Evolutionary conservation across 306 rosid genomes (phyloP).

Genomic region (Lotus japonicus): DNA sequence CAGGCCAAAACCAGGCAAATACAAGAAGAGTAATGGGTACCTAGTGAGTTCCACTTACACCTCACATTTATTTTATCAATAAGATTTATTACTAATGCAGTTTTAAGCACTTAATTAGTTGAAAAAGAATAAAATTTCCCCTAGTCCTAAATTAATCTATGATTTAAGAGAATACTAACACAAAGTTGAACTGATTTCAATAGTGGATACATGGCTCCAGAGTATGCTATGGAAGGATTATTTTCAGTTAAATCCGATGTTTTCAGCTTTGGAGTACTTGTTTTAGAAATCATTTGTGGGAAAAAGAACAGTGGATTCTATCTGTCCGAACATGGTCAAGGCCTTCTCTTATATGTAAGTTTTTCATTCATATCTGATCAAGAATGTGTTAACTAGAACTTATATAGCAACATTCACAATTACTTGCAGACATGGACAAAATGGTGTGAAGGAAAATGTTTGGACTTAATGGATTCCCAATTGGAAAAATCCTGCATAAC

Average conservation of each 20-base stretch:
- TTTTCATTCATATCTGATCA: background rate
- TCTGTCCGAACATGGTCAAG: constrained; percentile 11
- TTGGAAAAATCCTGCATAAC: background rate
- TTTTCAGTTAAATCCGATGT: constrained; percentile 32
- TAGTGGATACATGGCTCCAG: constrained; percentile 51
- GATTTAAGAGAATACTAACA: background rate
- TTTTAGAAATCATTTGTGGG: constrained; percentile 28
- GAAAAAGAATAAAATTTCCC: background rate
- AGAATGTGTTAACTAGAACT: background rate
- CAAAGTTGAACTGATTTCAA: background rate
- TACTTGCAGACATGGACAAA: constrained; percentile 37
- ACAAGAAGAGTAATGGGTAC: constrained; percentile 45
- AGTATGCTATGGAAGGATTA: constrained; percentile 32
- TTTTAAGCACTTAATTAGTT: background rate
- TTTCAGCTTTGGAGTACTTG: constrained; percentile 35
- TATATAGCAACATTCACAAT: background rate
- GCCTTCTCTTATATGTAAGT: constrained; percentile 22
- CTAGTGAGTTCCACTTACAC: constrained; percentile 17
- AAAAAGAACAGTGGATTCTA: constrained; percentile 11
- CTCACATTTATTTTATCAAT: no score
- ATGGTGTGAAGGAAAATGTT: constrained; percentile 36
- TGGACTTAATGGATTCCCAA: constrained; percentile 35
- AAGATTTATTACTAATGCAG: background rate
- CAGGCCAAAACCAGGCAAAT: constrained; percentile 19
- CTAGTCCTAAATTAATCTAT: background rate